A percentile compares a stretch with the other conserved stretches of the same genome.
Conservation (phyloP, 441 rosid species). For the Erodium texanum region DNA sequence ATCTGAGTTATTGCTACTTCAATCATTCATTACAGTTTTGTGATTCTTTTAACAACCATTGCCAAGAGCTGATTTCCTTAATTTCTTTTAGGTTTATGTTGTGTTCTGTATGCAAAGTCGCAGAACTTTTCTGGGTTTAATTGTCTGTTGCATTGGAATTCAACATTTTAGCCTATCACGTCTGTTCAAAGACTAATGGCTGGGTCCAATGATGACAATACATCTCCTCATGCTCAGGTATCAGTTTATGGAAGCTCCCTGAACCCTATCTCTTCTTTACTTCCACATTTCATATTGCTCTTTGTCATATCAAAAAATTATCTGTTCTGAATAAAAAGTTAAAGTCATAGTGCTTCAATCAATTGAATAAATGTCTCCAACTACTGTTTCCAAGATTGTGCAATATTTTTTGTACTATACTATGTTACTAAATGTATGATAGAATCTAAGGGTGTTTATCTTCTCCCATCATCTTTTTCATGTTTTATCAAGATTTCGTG, state of each 20-base stretch:
- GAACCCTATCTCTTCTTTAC: neutral
- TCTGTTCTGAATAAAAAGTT: no score
- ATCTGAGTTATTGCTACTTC: neutral
- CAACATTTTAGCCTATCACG: neutral
- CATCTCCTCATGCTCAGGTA: slow-evolving; percentile 36
- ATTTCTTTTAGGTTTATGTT: neutral
- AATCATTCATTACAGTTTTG: neutral
- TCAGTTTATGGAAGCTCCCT: neutral
- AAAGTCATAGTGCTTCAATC: no score
- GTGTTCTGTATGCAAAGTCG: neutral
- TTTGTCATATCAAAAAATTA: no score
- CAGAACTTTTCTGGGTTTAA: neutral
- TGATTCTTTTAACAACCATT: neutral
- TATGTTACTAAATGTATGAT: no score
- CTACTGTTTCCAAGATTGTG: no score
- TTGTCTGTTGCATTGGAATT: neutral
- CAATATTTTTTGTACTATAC: no score
- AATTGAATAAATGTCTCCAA: no score
- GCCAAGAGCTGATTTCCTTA: neutral
- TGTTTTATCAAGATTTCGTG: neutral
- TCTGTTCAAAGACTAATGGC: slow-evolving; percentile 29
- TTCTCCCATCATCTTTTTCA: no score
- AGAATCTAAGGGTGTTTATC: no score
- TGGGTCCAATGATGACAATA: slow-evolving; percentile 32
- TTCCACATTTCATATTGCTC: neutral